These are phyloP conservation scores for Fusarium robinianum DNA, from an alignment of 2,329 filamentous ascomycete genomes.

Conservation along the genomic window DNA sequence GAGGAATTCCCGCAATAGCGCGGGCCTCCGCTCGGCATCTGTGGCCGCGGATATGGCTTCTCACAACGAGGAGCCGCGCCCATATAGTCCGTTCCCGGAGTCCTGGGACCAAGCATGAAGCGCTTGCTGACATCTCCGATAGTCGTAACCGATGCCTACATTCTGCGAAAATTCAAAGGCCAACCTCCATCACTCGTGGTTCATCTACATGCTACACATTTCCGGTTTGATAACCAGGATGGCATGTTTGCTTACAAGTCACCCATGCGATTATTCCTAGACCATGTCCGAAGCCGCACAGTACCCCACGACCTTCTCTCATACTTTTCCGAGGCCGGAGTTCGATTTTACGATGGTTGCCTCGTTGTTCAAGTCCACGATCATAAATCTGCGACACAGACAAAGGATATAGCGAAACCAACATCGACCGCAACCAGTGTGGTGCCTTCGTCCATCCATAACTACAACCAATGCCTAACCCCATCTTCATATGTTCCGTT, in stretches of 20 bases:
- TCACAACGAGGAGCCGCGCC: constrained; percentile 51
- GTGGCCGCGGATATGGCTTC: constrained; percentile 49
- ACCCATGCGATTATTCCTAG: constrained; percentile 80
- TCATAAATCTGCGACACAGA: constrained; percentile 69
- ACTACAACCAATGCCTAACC: constrained; percentile 86
- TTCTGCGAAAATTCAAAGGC: constrained; percentile 80
- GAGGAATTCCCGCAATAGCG: constrained; percentile 56
- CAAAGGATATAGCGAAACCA: constrained; percentile 60
- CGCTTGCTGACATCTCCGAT: constrained; percentile 29
- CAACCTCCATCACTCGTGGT: constrained; percentile 81
- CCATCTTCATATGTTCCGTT: constrained; percentile 85
- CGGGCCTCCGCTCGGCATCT: constrained; percentile 54
- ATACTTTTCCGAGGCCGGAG: constrained; percentile 71
- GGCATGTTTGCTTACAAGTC: constrained; percentile 91
- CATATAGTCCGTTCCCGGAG: constrained; percentile 51
- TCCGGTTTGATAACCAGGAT: constrained; percentile 91
- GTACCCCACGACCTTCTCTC: constrained; percentile 88
- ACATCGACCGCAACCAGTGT: constrained; percentile 63
- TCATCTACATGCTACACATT: constrained; percentile 83
- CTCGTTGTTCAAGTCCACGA: constrained; percentile 95
- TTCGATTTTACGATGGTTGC: constrained; percentile 91
- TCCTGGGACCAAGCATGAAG: not conserved
- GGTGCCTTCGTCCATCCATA: constrained; percentile 83
- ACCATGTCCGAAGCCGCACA: constrained; percentile 76
- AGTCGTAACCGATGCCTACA: constrained; percentile 77